A percentile compares a stretch with the other conserved stretches of the same genome.
Evolutionary conservation across 768 basidiomycete genomes (phyloP).

Genomic region (Xerocomus brunneocitrinus): DNA sequence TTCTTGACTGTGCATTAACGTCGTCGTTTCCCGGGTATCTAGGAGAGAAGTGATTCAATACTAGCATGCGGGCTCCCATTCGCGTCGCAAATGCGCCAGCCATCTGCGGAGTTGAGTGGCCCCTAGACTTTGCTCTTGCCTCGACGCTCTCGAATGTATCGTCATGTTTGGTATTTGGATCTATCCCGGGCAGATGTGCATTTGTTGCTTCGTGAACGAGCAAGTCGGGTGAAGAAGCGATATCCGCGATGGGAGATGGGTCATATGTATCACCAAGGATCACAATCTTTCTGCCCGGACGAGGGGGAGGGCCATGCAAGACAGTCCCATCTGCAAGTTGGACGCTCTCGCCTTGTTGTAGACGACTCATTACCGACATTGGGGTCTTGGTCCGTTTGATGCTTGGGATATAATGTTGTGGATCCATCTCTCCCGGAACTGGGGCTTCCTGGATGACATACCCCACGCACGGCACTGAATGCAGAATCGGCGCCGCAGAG

Average conservation of each 20-base stretch:
- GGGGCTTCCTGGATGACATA: slow-evolving; percentile 69
- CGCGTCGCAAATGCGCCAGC: slow-evolving; percentile 74
- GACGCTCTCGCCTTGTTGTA: slow-evolving; percentile 63
- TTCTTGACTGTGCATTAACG: slow-evolving; percentile 41
- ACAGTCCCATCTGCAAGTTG: slow-evolving; percentile 67
- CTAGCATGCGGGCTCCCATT: slow-evolving; percentile 55
- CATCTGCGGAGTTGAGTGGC: slow-evolving; percentile 91
- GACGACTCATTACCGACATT: slow-evolving; percentile 58
- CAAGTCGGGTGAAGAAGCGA: slow-evolving; percentile 65
- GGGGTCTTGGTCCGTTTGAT: slow-evolving; percentile 67
- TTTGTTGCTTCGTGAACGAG: slow-evolving; percentile 91
- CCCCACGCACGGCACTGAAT: slow-evolving; percentile 79
- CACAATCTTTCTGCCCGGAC: slow-evolving; percentile 70
- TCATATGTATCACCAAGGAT: slow-evolving; percentile 86
- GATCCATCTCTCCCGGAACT: slow-evolving; percentile 73
- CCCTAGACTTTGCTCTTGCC: slow-evolving; percentile 62
- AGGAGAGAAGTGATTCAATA: slow-evolving; percentile 84
- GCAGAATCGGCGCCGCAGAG: slow-evolving; percentile 71
- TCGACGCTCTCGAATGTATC: slow-evolving; percentile 65
- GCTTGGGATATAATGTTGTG: slow-evolving; percentile 59
- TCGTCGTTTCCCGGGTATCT: slow-evolving; percentile 70
- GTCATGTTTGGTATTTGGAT: slow-evolving; percentile 49
- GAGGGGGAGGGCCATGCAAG: slow-evolving; percentile 59
- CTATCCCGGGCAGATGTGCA: slow-evolving; percentile 67
- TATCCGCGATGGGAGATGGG: slow-evolving; percentile 56